Percentiles rank a stretch among this genome's conserved stretches.
Conservation (phyloP, 1,284 basidiomycete species). For the Melanopsichium pennsylvanicum region DNA sequence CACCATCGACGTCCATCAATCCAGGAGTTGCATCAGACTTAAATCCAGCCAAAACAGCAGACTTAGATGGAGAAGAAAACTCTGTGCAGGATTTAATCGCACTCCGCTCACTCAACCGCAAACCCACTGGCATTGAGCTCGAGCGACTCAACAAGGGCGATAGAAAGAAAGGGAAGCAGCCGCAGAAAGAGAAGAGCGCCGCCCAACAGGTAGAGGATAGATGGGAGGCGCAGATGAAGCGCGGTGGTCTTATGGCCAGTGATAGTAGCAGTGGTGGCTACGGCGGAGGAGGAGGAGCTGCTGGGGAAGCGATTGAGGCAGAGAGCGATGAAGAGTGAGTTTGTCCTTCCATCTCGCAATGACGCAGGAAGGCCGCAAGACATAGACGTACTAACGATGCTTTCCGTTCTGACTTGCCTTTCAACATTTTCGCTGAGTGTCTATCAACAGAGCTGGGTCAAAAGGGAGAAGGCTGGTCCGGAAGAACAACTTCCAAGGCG, state of each 20-base stretch:
- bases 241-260: conserved; percentile 24
- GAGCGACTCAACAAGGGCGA: conserved; percentile 85
- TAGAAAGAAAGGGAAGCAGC: conserved; percentile 75
- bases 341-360: background rate
- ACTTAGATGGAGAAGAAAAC: background rate
- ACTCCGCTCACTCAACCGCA: conserved; percentile 76
- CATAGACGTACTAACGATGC: no score
- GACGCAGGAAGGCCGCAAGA: no score
- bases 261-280: no score
- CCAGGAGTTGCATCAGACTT: background rate
- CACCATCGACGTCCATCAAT: background rate
- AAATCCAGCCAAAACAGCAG: background rate
- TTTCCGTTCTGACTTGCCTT: no score
- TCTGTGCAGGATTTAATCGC: conserved; percentile 82
- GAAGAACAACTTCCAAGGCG: conserved; percentile 92
- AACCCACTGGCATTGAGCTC: conserved; percentile 84
- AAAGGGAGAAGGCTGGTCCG: conserved; percentile 71
- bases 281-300: no score
- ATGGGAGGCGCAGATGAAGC: conserved; percentile 45
- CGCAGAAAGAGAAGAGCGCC: conserved; percentile 57
- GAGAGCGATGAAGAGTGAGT: conserved; percentile 31
- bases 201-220: conserved; percentile 15
- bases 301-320: conserved; percentile 1
- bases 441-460: conserved; percentile 49
- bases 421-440: background rate